Evolutionary conservation across 371 early-diverging fungal genomes (phyloP).

Genomic region (Mortierella sp.): DNA sequence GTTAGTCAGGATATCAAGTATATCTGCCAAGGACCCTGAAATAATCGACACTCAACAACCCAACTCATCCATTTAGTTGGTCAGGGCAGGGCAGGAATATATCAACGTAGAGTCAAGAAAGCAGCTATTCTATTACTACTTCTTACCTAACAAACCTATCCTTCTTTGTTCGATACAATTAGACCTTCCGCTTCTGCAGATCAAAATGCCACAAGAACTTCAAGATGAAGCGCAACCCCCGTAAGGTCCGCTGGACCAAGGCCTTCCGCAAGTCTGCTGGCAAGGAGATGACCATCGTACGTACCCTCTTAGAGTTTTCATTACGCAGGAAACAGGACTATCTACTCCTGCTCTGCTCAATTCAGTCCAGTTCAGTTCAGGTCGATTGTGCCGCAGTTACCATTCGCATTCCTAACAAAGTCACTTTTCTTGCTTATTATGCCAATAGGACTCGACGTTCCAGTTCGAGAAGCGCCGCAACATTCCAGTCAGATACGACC

Average conservation of each 20-base stretch:
- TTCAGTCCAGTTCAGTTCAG: too few relatives aligned
- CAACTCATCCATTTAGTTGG: too few relatives aligned
- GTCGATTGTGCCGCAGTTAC: not conserved
- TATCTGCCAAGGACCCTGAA: too few relatives aligned
- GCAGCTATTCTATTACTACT: not conserved
- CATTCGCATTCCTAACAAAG: not conserved
- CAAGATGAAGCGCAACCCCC: slow-evolving; percentile 99
- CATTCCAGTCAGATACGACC: slow-evolving; percentile 97
- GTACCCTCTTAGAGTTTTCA: slow-evolving; percentile 32
- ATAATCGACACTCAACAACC: too few relatives aligned
- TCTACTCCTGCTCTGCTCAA: too few relatives aligned
- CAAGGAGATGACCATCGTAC: slow-evolving; percentile 98
- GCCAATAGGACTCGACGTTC: slow-evolving; percentile 88
- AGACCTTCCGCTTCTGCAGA: slow-evolving; percentile 97
- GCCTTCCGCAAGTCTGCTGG: slow-evolving; percentile 97
- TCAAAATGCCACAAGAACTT: slow-evolving; percentile 99
- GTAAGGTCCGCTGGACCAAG: slow-evolving; percentile 99
- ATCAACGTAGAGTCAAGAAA: not conserved
- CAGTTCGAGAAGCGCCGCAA: slow-evolving; percentile 99
- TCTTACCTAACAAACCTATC: not conserved
- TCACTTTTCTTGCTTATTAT: not conserved
- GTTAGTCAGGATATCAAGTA: too few relatives aligned
- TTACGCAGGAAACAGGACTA: not conserved
- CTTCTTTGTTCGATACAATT: slow-evolving; percentile 9
- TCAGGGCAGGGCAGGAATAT: too few relatives aligned